phyloP scores from a whole-genome alignment of 148 eudicot genomes.

The Rhododendron henanense region DNA sequence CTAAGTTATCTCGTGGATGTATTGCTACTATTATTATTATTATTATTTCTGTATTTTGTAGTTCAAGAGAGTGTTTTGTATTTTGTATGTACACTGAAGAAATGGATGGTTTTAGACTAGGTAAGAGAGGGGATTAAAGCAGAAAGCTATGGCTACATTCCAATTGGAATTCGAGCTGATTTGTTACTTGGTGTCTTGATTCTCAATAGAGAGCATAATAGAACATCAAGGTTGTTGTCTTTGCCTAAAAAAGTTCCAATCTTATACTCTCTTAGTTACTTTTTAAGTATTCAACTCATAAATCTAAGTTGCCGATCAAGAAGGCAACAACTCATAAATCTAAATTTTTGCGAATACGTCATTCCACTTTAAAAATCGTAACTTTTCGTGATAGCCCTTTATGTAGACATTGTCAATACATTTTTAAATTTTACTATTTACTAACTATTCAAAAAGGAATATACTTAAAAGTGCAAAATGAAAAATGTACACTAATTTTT shows the following conservation, averaged over 20 bases:
- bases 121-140: neutral
- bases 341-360: no score
- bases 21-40: neutral
- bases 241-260: neutral
- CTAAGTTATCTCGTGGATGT: slow-evolving; percentile 4
- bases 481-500: no score
- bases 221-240: neutral
- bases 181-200: neutral
- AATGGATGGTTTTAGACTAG: neutral
- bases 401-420: no score
- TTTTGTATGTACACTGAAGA: neutral
- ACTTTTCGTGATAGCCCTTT: no score
- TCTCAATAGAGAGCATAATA: neutral
- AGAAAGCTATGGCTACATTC: neutral
- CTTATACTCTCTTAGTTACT: neutral
- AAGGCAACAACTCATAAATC: no score
- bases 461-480: no score
- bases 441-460: no score
- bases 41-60: neutral
- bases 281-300: no score
- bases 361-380: no score
- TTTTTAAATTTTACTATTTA: no score
- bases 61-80: neutral
- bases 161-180: neutral
- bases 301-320: no score